phyloP scores from a whole-genome alignment of 495 filamentous ascomycete genomes.

The Zalerion maritima region DNA sequence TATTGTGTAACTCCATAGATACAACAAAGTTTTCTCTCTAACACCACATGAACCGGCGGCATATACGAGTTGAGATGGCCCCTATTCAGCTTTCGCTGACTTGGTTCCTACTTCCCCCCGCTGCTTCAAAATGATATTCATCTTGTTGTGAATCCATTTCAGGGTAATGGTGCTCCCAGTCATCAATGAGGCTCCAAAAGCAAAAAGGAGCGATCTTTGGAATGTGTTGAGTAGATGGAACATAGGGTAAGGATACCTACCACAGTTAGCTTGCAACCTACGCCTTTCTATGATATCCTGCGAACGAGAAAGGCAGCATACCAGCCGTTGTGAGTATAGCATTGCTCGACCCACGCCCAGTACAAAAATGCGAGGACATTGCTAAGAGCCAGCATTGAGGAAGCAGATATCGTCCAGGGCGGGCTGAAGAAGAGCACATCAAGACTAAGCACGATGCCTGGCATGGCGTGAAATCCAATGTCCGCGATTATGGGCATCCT shows the following conservation, averaged over 20 bases:
- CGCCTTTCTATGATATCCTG: constrained; percentile 1
- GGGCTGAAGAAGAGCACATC: constrained; percentile 67
- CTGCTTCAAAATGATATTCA: constrained; percentile 50
- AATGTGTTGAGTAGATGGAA: constrained; percentile 47
- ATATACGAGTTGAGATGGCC: no score
- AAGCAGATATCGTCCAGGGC: constrained; percentile 56
- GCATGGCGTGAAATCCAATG: constrained; percentile 65
- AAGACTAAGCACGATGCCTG: constrained; percentile 51
- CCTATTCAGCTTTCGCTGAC: no score
- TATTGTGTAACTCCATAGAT: no score
- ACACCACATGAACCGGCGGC: no score
- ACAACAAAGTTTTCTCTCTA: no score
- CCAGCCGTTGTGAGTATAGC: constrained; percentile 62
- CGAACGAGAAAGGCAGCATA: constrained; percentile 23
- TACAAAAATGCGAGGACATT: constrained; percentile 54
- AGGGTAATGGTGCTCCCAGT: constrained; percentile 49
- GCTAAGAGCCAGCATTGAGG: constrained; percentile 48
- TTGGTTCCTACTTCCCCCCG: constrained; percentile 19
- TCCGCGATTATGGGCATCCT: constrained; percentile 39
- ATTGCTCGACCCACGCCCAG: constrained; percentile 81
- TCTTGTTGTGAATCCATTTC: constrained; percentile 48
- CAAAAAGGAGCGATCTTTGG: constrained; percentile 55
- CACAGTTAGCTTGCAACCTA: no score
- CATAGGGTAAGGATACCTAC: constrained; percentile 80
- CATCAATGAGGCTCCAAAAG: constrained; percentile 55